Evolutionary conservation across 768 basidiomycete genomes (phyloP), one percentile per base, ranked within the genome.

Genomic region (Lentinula boryana): DNA sequence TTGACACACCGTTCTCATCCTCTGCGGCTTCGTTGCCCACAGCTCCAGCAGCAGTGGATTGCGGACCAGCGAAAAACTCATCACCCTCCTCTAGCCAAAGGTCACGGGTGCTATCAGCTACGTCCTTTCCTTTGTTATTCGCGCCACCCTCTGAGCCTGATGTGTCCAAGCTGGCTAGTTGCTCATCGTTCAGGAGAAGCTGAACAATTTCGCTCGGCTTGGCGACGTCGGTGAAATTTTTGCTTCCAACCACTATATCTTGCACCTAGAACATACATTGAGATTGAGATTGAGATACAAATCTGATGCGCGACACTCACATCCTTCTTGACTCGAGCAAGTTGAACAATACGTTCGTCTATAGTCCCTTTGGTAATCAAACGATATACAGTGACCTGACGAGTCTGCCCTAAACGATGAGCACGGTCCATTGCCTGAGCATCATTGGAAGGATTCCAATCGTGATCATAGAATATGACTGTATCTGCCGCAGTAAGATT

Each of bases 401-500:
- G 89, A 5, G 95, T 98, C 73, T 98, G 95, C 33, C 95, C 95
- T 13, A 98, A 82, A 65, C 95, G 91, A 76, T 98, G 95, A 15
- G 95, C 95, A 65, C 95, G 91, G 68, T 97, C 95, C 95, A 98
- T 98, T 13, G 95, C 95, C 71, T 98, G 95, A 36, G 95, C 93
- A 71, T 98, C 95, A 67, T 96, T 97, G 15, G 93, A 95, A 12
- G 95, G 95, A 69, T 98, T 98, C 93, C 93, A 95, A 65, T 95
- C 93, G 68, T 93, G 91, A 68, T 95, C 93, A 71, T 94, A 95
- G 74, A 98, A 97, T 38, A 98, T 77, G 64, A 98, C 95, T 12
- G 95, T 98, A 67, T 98, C 95, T 6, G 95, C 91, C 1, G 96
- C 95, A 1, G 93, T 96, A 62, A 99, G 75, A 70, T 98, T 98